Percentiles rank a stretch among this genome's conserved stretches.
These are phyloP conservation scores for Chlorella sp. DNA, from an alignment of 139 green algal species.

Conservation along the genomic window DNA sequence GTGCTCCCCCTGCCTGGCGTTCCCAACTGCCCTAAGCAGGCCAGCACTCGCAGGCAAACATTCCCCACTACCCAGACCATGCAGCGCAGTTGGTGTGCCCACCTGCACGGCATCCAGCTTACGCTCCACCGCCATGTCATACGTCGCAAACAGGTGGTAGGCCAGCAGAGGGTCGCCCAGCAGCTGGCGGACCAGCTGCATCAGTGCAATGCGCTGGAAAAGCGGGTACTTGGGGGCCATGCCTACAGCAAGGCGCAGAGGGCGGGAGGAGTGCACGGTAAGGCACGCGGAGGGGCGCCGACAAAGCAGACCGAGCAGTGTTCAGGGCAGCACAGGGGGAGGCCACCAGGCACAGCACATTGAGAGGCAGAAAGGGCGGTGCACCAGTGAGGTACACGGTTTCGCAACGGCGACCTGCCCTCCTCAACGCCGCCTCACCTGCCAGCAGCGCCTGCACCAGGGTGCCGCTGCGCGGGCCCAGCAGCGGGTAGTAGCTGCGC, in stretches of 20 bases:
- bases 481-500: slow-evolving; percentile 47
- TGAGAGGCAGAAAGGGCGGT: neutral
- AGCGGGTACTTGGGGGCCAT: slow-evolving; percentile 24
- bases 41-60: too few species aligned
- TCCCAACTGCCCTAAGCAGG: too few species aligned
- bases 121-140: slow-evolving; percentile 53
- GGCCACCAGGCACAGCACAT: neutral
- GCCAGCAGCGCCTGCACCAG: slow-evolving; percentile 66
- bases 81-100: neutral
- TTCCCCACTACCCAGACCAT: neutral
- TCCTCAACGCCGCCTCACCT: neutral
- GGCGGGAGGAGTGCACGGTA: neutral
- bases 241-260: neutral
- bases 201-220: slow-evolving; percentile 56
- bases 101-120: slow-evolving; percentile 54
- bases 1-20: too few species aligned
- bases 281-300: neutral
- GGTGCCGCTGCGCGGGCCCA: slow-evolving; percentile 38
- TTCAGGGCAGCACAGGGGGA: neutral
- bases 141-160: slow-evolving; percentile 61
- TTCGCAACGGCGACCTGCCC: neutral
- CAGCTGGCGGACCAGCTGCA: slow-evolving; percentile 61
- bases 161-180: slow-evolving; percentile 53
- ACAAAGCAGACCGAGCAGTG: neutral
- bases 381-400: neutral